phyloP scores from a whole-genome alignment of 768 basidiomycete genomes.

The Saitozyma podzolica region DNA sequence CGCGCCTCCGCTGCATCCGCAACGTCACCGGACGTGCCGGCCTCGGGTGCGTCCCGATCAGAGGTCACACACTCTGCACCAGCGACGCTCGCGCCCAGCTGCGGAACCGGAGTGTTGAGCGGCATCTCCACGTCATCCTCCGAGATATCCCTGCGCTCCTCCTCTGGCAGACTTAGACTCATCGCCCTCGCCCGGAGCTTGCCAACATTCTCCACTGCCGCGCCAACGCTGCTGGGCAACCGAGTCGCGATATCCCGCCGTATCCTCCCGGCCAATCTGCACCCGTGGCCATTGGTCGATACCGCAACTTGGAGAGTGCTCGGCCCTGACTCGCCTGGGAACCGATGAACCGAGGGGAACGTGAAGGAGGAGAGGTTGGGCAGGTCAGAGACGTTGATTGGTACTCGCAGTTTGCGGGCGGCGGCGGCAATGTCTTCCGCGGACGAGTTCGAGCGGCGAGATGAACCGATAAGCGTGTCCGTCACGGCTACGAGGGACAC shows the following conservation, averaged over 20 bases:
- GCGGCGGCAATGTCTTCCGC: conserved; percentile 63
- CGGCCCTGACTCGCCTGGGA: conserved; percentile 56
- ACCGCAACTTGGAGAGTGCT: conserved; percentile 65
- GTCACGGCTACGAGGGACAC: conserved; percentile 73
- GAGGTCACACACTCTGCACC: background rate
- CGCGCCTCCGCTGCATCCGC: conserved; percentile 45
- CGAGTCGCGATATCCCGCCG: conserved; percentile 74
- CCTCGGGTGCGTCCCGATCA: background rate
- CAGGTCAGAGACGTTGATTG: conserved; percentile 83
- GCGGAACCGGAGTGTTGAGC: conserved; percentile 55
- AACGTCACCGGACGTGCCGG: too few relatives aligned
- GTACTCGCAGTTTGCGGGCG: conserved; percentile 64
- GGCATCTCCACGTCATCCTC: conserved; percentile 56
- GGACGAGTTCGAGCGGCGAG: conserved; percentile 58
- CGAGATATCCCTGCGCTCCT: conserved; percentile 15
- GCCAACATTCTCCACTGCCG: conserved; percentile 73
- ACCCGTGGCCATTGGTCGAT: conserved; percentile 89
- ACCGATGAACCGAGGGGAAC: conserved; percentile 81
- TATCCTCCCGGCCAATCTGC: conserved; percentile 75
- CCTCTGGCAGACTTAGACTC: conserved; percentile 36
- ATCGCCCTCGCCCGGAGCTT: conserved; percentile 60
- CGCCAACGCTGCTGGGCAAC: conserved; percentile 70
- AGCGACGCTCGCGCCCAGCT: conserved; percentile 40
- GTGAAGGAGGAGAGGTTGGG: conserved; percentile 85
- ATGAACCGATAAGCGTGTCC: conserved; percentile 63